Base-by-base conservation (phyloP, 306 rosid species). In the Vicia villosa region DNA sequence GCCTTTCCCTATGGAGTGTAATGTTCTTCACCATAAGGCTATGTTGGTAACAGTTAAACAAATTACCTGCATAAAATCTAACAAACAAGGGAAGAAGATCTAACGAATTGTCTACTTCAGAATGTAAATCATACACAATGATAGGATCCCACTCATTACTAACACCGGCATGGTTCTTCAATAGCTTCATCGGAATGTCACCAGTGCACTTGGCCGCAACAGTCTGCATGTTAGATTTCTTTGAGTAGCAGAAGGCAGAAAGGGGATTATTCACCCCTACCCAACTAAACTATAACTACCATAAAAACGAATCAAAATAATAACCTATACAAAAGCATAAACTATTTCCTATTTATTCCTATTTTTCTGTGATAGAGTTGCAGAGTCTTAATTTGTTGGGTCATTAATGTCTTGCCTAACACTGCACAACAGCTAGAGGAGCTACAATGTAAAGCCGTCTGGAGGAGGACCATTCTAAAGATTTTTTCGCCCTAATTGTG, bases 401-500 rank as follows among this genome's bases (percentile, higher is more conserved):
- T 50, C 57, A 50, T 9, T 50, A 50, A 1, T 50, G 8, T 51
- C 32, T 21, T 21, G 15, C 15, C 15, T 2, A 21, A 52, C 58
- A 20, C 30, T 51, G 74, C 43, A 24, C 57, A 26, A 63, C 56
- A 54, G 17, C 34, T 10, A 20, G 36, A 51, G 55, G 47, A 54
- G 37, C 34, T 10, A 20, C 30, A 22, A 3, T 11, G 19, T 65
- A 30, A 79, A 70, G n/a, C 10, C 14, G 0, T 70, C 15, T 5
- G 61, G 47, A 78, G 24, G 37, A 19, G 65, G 55, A 61, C 45
- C 47, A 51, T 19, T 58, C 77, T 71, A 72, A 55, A 94, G 84
- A 83, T 86, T 85, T 80, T 75, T 88, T 76, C 97, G 77, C 73
- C 79, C 84, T 72, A 93, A 80, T 65, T 83, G 96, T 84, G 83